phyloP scores from a whole-genome alignment of 2,329 filamentous ascomycete species.

The Fusarium hostae region DNA sequence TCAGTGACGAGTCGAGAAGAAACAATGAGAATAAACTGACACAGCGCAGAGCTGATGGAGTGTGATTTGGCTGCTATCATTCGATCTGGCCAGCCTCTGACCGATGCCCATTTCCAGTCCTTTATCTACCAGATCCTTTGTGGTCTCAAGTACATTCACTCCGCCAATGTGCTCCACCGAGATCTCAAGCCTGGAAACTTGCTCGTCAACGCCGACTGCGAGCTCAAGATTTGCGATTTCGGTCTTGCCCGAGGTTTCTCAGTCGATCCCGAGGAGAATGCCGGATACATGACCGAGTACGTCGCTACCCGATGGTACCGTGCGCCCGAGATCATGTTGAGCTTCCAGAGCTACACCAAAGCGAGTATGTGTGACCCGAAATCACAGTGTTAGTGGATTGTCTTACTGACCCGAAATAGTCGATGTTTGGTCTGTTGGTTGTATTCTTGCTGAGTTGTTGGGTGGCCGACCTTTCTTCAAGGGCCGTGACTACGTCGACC shows the following conservation, averaged over 20 bases:
- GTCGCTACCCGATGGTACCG: slow-evolving; percentile 96
- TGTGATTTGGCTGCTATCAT: slow-evolving; percentile 99
- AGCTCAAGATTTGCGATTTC: slow-evolving; percentile 99
- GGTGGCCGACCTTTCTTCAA: slow-evolving; percentile 99
- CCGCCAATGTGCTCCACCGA: slow-evolving; percentile 95
- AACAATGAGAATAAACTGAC: slow-evolving; percentile 33
- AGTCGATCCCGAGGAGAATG: slow-evolving; percentile 96
- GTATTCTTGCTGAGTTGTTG: slow-evolving; percentile 94
- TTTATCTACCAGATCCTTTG: slow-evolving; percentile 99
- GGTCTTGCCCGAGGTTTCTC: slow-evolving; percentile 96
- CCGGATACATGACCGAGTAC: slow-evolving; percentile 99
- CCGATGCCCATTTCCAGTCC: slow-evolving; percentile 98
- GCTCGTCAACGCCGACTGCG: slow-evolving; percentile 97
- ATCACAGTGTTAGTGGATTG: background rate
- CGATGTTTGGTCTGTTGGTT: slow-evolving; percentile 99
- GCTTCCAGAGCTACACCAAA: slow-evolving; percentile 99
- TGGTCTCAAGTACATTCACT: slow-evolving; percentile 99
- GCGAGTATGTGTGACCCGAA: slow-evolving; percentile 77
- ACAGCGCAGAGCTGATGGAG: slow-evolving; percentile 88
- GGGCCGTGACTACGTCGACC: slow-evolving; percentile 98
- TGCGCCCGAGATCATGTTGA: slow-evolving; percentile 98
- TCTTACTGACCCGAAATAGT: slow-evolving; percentile 65
- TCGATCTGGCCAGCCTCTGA: slow-evolving; percentile 93
- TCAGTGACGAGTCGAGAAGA: slow-evolving; percentile 55
- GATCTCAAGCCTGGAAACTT: slow-evolving; percentile 97